Evolutionary conservation across 148 eudicot genomes (phyloP).

Genomic region (Mesembryanthemum crystallinum): DNA sequence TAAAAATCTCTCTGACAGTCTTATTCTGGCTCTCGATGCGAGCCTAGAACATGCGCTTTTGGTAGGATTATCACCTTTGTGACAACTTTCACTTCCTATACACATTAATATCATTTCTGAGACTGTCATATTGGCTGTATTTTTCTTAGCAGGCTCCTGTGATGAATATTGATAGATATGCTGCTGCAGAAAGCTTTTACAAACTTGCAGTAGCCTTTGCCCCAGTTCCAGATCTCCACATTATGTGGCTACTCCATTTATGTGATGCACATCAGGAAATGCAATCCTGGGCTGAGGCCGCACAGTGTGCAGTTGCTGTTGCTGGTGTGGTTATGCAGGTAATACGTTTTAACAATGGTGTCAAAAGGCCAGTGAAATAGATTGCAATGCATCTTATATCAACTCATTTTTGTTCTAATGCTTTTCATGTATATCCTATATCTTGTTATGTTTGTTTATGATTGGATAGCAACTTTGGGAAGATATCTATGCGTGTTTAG

Average conservation of each 20-base stretch:
- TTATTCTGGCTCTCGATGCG: conserved; percentile 88
- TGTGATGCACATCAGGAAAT: conserved; percentile 99
- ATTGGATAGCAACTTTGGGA: neutral
- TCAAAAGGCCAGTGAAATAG: neutral
- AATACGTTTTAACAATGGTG: neutral
- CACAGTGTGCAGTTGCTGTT: conserved; percentile 99
- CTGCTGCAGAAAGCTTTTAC: conserved; percentile 94
- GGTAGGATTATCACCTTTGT: conserved; percentile 39
- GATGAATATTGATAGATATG: conserved; percentile 89
- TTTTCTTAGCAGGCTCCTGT: conserved; percentile 66
- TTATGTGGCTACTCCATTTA: conserved; percentile 97
- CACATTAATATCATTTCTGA: neutral
- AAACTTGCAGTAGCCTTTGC: conserved; percentile 97
- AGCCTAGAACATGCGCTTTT: conserved; percentile 94
- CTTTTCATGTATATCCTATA: neutral
- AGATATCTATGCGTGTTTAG: neutral
- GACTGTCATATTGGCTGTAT: conserved; percentile 20
- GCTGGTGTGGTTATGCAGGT: conserved; percentile 99
- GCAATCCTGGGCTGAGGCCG: conserved; percentile 99
- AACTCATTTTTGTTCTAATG: neutral
- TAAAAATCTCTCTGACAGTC: conserved; percentile 67
- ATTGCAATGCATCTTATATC: conserved; percentile 1
- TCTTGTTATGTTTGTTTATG: neutral
- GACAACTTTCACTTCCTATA: neutral
- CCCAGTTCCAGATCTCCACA: conserved; percentile 99